Evolutionary conservation across 306 rosid genomes (phyloP).

Genomic region (Begonia peltatifolia): DNA sequence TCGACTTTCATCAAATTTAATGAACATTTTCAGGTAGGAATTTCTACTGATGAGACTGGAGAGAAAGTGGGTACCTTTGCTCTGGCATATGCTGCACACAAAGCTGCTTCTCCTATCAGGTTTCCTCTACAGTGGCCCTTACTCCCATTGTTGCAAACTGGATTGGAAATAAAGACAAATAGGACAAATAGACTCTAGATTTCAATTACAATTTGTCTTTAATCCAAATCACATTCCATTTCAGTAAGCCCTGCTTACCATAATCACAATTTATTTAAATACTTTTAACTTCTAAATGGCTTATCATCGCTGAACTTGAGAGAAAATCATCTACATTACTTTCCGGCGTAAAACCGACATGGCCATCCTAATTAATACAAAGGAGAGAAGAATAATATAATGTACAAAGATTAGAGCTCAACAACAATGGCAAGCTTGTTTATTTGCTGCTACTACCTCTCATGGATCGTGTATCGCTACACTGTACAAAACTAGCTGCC

Average conservation of each 20-base stretch:
- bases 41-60: conserved; percentile 39
- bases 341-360: too few relatives aligned
- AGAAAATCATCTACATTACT: too few relatives aligned
- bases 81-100: conserved; percentile 90
- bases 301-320: too few relatives aligned
- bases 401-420: conserved; percentile 23
- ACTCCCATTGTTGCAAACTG: conserved; percentile 82
- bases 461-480: conserved; percentile 18
- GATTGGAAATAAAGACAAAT: conserved; percentile 63
- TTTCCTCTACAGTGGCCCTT: conserved; percentile 90
- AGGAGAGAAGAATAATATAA: conserved; percentile 13
- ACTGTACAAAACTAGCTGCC: conserved; percentile 49
- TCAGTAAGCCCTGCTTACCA: too few relatives aligned
- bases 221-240: too few relatives aligned
- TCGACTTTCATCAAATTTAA: too few relatives aligned
- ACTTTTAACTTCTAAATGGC: too few relatives aligned
- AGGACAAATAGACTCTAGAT: conserved; percentile 22
- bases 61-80: conserved; percentile 92
- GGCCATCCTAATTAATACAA: conserved; percentile 6
- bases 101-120: conserved; percentile 92
- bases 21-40: conserved; percentile 51
- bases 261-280: too few relatives aligned
- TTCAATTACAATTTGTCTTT: too few relatives aligned
- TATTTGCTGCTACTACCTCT: conserved; percentile 15
- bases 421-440: background rate